Conservation (phyloP, 306 rosid species). For the Potentilla sterilis region DNA sequence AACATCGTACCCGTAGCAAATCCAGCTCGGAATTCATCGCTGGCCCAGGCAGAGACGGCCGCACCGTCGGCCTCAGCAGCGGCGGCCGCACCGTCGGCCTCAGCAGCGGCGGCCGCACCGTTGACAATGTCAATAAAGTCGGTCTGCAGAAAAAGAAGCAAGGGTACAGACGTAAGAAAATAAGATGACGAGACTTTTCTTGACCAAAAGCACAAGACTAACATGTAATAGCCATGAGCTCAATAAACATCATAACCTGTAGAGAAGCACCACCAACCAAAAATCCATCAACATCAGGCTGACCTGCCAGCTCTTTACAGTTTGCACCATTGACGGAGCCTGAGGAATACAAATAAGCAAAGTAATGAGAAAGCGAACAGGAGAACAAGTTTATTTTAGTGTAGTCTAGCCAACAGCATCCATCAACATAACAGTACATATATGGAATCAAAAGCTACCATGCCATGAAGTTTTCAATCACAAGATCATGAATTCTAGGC, state of each 20-base stretch:
- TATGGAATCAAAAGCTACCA: background rate
- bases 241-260: constrained; percentile 23
- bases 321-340: constrained; percentile 49
- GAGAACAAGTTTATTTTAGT: background rate
- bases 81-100: too few relatives aligned
- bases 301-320: constrained; percentile 38
- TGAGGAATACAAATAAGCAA: constrained; percentile 10
- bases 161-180: background rate
- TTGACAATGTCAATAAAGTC: constrained; percentile 49
- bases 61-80: too few relatives aligned
- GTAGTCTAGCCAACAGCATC: background rate
- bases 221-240: background rate
- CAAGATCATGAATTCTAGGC: background rate
- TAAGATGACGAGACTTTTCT: background rate
- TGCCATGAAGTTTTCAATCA: background rate
- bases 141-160: constrained; percentile 21
- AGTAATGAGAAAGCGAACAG: background rate
- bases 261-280: constrained; percentile 56
- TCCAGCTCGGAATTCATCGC: too few relatives aligned
- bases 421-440: background rate
- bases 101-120: too few relatives aligned
- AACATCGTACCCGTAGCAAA: too few relatives aligned
- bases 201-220: background rate
- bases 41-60: too few relatives aligned
- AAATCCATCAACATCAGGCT: constrained; percentile 46